Percentiles rank a stretch among this genome's conserved stretches.
Evolutionary conservation across 306 rosid genomes (phyloP).

Genomic region (Cucumis sativus): DNA sequence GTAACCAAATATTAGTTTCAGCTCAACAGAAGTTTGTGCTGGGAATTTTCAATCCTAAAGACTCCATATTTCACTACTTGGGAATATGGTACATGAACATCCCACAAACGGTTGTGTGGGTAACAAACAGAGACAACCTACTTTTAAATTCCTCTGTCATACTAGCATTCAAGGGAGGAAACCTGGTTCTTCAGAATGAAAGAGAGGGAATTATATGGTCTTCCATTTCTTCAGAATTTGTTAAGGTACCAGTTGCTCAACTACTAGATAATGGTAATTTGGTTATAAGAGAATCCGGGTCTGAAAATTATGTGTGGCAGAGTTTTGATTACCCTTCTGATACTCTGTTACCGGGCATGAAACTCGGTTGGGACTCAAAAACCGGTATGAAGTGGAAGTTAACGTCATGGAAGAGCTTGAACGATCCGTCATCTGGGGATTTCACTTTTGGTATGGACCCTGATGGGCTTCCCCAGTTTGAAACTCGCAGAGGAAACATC

Average conservation of each 20-base stretch:
- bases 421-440: conserved; percentile 32
- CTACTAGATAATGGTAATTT: conserved; percentile 35
- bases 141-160: conserved; percentile 3
- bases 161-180: conserved; percentile 20
- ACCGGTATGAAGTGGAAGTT: conserved; percentile 28
- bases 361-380: conserved; percentile 34
- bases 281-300: conserved; percentile 20
- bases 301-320: conserved; percentile 28
- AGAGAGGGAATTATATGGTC: conserved; percentile 19
- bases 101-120: conserved; percentile 21
- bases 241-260: conserved; percentile 16
- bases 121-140: conserved; percentile 33
- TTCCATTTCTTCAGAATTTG: conserved; percentile 11
- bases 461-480: conserved; percentile 32
- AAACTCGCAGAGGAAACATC: conserved; percentile 14
- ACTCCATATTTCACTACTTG: conserved; percentile 20
- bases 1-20: conserved; percentile 27
- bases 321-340: conserved; percentile 43
- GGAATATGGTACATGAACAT: conserved; percentile 36
- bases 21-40: conserved; percentile 29
- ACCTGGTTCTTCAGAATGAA: conserved; percentile 20
- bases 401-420: conserved; percentile 28
- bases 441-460: conserved; percentile 25
- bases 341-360: conserved; percentile 37
- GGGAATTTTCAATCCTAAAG: conserved; percentile 29